These are phyloP conservation scores for Globisporangium mamillatum DNA, from an alignment of 352 stramenopile genomes.

Conservation along the genomic window DNA sequence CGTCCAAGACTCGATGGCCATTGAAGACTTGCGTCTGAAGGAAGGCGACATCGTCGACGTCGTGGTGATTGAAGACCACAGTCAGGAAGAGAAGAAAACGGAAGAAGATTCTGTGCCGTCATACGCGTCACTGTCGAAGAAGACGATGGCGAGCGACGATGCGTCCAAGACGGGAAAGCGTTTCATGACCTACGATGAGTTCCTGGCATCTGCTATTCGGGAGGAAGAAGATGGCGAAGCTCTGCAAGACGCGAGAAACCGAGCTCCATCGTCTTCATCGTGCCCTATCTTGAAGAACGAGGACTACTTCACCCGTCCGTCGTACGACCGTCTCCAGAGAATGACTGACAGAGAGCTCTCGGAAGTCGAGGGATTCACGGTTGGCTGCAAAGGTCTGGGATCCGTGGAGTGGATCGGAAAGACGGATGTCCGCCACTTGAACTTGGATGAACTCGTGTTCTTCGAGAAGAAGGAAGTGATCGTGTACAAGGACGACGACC, in stretches of 20 bases:
- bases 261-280: conserved; percentile 27
- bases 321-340: conserved; percentile 60
- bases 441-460: conserved; percentile 74
- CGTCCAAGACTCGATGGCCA: conserved; percentile 35
- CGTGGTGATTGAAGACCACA: conserved; percentile 60
- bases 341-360: conserved; percentile 72
- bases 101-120: conserved; percentile 21
- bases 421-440: conserved; percentile 76
- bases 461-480: conserved; percentile 87
- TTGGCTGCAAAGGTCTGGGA: conserved; percentile 75
- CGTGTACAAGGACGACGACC: conserved; percentile 81
- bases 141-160: conserved; percentile 25
- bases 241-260: conserved; percentile 9
- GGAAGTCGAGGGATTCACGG: conserved; percentile 70
- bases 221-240: conserved; percentile 38
- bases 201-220: conserved; percentile 61
- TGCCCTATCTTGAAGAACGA: conserved; percentile 72
- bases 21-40: conserved; percentile 57
- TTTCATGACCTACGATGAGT: conserved; percentile 84
- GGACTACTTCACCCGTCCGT: conserved; percentile 77
- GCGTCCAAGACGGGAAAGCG: conserved; percentile 37
- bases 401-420: conserved; percentile 79
- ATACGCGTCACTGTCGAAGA: conserved; percentile 26
- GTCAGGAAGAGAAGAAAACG: conserved; percentile 28
- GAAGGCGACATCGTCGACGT: conserved; percentile 68